Evolutionary conservation across 2,329 filamentous ascomycete species (phyloP).

Genomic region (Neoscytalidium dimidiatum): DNA sequence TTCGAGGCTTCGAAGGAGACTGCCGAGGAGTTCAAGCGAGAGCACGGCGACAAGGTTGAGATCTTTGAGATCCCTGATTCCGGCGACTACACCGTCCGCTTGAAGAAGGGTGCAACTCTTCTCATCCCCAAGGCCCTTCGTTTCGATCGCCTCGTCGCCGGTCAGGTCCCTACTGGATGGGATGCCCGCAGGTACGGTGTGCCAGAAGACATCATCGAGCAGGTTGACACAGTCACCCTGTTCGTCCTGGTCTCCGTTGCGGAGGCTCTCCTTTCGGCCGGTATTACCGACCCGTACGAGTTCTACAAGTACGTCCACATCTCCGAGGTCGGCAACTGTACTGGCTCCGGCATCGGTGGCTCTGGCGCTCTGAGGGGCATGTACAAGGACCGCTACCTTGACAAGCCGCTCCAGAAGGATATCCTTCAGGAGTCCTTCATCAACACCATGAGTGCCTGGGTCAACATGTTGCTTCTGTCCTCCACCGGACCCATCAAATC

Average conservation of each 20-base stretch:
- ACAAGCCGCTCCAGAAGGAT: slow-evolving; percentile 97
- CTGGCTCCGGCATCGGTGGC: slow-evolving; percentile 98
- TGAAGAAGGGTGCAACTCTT: slow-evolving; percentile 93
- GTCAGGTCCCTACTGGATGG: slow-evolving; percentile 96
- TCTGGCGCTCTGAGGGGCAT: slow-evolving; percentile 89
- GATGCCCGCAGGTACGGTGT: slow-evolving; percentile 95
- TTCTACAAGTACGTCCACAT: slow-evolving; percentile 99
- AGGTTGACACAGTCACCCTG: slow-evolving; percentile 94
- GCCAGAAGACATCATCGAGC: slow-evolving; percentile 94
- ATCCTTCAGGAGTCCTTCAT: slow-evolving; percentile 99
- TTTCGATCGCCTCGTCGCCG: slow-evolving; percentile 95
- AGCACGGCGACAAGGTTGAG: slow-evolving; percentile 97
- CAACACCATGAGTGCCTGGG: slow-evolving; percentile 99
- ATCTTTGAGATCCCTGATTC: slow-evolving; percentile 93
- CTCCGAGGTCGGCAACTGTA: slow-evolving; percentile 96
- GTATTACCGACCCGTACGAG: slow-evolving; percentile 98
- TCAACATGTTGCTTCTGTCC: slow-evolving; percentile 97
- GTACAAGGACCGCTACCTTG: slow-evolving; percentile 96
- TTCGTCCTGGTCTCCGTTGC: slow-evolving; percentile 93
- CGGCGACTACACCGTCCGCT: slow-evolving; percentile 88
- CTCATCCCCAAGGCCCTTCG: slow-evolving; percentile 96
- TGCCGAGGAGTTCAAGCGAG: slow-evolving; percentile 93
- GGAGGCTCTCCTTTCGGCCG: slow-evolving; percentile 85
- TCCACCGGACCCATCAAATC: slow-evolving; percentile 99
- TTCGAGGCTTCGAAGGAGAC: slow-evolving; percentile 98